Conservation (phyloP, 331 rosid species). For the Rhamnella rubrinervis region DNA sequence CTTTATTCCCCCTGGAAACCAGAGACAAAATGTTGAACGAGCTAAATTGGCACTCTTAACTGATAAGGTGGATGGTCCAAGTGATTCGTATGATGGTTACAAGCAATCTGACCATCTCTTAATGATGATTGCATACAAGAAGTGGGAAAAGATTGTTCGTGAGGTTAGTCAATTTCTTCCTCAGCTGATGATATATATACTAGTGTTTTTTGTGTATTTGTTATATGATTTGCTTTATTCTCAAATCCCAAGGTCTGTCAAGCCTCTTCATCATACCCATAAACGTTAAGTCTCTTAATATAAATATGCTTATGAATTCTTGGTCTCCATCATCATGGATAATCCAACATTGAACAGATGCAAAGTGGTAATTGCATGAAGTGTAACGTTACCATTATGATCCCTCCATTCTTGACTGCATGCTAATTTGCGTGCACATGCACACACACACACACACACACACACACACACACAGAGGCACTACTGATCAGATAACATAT, state of each 20-base stretch:
- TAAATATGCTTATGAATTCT: neutral
- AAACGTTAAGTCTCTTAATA: neutral
- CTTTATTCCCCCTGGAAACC: constrained; percentile 13
- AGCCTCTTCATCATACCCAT: neutral
- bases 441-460: neutral
- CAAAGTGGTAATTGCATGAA: neutral
- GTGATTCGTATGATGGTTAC: constrained; percentile 51
- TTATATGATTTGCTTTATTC: constrained; percentile 16
- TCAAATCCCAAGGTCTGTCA: neutral
- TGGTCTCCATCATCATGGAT: neutral
- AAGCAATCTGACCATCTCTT: constrained; percentile 84
- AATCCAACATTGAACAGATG: neutral
- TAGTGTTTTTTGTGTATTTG: neutral
- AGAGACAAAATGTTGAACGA: constrained; percentile 93
- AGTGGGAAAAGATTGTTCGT: constrained; percentile 71
- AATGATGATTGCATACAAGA: constrained; percentile 74
- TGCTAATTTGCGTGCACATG: neutral
- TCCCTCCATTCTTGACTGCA: neutral
- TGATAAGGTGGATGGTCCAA: constrained; percentile 58
- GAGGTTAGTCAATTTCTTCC: constrained; percentile 53
- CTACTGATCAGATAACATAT: constrained; percentile 5
- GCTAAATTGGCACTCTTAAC: constrained; percentile 67
- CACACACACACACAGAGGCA: neutral
- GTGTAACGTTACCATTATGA: neutral
- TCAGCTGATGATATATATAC: neutral